Evolutionary conservation across 352 stramenopile species (phyloP).

Genomic region (Blastocystis sp.): DNA sequence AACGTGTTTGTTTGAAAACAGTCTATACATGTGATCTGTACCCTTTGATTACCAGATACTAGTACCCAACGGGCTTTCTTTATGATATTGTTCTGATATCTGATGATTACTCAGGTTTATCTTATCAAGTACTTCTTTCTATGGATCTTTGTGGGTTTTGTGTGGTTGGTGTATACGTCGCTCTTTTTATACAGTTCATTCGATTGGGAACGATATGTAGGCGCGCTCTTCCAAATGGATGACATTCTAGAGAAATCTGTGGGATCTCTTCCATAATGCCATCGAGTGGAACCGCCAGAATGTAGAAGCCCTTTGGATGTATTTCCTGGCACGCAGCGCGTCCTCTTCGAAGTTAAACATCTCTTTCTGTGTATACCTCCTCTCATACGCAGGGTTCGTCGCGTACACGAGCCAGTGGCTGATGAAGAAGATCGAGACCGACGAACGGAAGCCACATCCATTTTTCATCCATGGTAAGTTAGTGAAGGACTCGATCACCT

Average conservation of each 20-base stretch:
- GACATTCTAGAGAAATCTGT: not conserved
- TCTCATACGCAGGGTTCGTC: not conserved
- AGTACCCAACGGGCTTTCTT: not conserved
- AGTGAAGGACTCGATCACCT: slow-evolving; percentile 24
- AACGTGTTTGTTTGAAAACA: too few relatives aligned
- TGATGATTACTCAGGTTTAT: not conserved
- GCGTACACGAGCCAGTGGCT: not conserved
- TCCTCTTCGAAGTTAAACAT: not conserved
- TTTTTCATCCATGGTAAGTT: slow-evolving; percentile 3
- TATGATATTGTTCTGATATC: not conserved
- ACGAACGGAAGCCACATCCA: slow-evolving; percentile 14
- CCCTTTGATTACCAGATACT: too few relatives aligned
- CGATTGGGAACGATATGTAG: slow-evolving; percentile 63
- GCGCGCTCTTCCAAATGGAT: not conserved
- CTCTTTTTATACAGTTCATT: not conserved
- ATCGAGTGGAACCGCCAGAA: not conserved
- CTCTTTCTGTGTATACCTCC: slow-evolving; percentile 18
- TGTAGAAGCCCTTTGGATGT: not conserved
- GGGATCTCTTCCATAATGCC: not conserved
- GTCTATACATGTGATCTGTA: too few relatives aligned
- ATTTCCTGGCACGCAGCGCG: slow-evolving; percentile 38
- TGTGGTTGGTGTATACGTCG: not conserved
- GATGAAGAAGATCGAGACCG: not conserved
- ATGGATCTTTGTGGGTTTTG: slow-evolving; percentile 68
- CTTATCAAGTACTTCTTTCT: slow-evolving; percentile 63